Evolutionary conservation across 139 green algal species (phyloP).

Genomic region (Coelastrella sp.): DNA sequence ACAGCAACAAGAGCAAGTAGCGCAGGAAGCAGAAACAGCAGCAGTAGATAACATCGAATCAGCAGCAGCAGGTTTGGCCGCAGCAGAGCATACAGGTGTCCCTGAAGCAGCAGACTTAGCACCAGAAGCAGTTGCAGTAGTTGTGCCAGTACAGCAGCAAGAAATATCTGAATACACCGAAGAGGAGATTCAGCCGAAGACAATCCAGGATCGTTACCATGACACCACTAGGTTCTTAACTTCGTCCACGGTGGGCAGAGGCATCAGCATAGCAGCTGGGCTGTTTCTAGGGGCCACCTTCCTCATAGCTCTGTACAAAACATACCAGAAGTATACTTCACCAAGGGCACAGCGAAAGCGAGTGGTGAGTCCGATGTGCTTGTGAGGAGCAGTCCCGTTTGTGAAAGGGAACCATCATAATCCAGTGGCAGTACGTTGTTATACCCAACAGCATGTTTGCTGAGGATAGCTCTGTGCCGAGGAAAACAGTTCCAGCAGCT

Average conservation of each 20-base stretch:
- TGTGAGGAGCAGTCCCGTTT: too few relatives aligned
- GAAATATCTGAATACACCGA: constrained; percentile 27
- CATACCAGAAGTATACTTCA: constrained; percentile 58
- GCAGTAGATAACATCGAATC: constrained; percentile 9
- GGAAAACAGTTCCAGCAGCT: too few relatives aligned
- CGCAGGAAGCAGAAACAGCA: not conserved
- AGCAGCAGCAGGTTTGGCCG: constrained; percentile 8
- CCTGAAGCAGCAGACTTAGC: not conserved
- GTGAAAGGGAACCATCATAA: too few relatives aligned
- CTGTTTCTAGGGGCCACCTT: constrained; percentile 63
- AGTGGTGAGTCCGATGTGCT: constrained; percentile 60
- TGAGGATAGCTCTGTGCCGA: too few relatives aligned
- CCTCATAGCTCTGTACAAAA: constrained; percentile 59
- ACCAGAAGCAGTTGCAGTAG: constrained; percentile 2
- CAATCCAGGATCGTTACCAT: constrained; percentile 5
- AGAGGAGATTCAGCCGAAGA: not conserved
- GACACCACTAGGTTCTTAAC: constrained; percentile 38
- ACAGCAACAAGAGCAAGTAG: not conserved
- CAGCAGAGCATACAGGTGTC: not conserved
- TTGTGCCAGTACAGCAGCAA: not conserved
- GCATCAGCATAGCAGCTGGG: constrained; percentile 26
- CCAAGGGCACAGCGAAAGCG: constrained; percentile 66
- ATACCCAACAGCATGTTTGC: too few relatives aligned
- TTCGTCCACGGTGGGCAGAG: constrained; percentile 37
- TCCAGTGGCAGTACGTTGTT: too few relatives aligned